A percentile compares a stretch with the other conserved stretches of the same genome.
phyloP scores from a whole-genome alignment of 2,329 filamentous ascomycete species.

The Calonectria multiphialidica region DNA sequence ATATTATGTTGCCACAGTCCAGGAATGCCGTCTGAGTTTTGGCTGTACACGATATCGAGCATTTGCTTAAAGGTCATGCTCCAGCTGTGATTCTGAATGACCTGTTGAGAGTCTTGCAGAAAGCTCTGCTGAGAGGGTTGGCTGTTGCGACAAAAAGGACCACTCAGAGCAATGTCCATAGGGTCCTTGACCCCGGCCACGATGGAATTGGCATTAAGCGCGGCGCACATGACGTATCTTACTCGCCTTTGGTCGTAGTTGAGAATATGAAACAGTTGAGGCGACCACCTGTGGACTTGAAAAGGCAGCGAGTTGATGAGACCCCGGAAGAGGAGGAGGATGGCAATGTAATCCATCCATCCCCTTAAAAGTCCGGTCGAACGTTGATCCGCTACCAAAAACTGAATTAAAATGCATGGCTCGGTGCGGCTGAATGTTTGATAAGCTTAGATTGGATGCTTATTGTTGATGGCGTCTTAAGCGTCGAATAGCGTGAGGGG shows the following conservation, averaged over 20 bases:
- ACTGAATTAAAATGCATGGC: no score
- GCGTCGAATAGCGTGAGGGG: no score
- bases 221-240: not conserved
- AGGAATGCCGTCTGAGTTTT: not conserved
- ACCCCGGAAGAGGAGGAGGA: no score
- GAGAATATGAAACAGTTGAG: not conserved
- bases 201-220: not conserved
- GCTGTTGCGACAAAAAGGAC: not conserved
- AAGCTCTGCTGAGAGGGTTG: not conserved
- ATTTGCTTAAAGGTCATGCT: not conserved
- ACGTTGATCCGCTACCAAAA: no score
- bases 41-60: not conserved
- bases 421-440: no score
- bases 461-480: no score
- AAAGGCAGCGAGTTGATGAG: no score
- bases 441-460: no score
- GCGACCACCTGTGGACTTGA: no score
- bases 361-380: no score
- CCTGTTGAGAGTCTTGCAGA: no score
- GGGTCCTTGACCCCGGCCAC: not conserved
- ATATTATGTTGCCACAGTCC: not conserved
- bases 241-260: not conserved
- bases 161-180: not conserved
- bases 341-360: no score
- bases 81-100: not conserved